These are phyloP conservation scores for Globisporangium paddicum DNA, from an alignment of 352 stramenopile genomes.

Conservation along the genomic window DNA sequence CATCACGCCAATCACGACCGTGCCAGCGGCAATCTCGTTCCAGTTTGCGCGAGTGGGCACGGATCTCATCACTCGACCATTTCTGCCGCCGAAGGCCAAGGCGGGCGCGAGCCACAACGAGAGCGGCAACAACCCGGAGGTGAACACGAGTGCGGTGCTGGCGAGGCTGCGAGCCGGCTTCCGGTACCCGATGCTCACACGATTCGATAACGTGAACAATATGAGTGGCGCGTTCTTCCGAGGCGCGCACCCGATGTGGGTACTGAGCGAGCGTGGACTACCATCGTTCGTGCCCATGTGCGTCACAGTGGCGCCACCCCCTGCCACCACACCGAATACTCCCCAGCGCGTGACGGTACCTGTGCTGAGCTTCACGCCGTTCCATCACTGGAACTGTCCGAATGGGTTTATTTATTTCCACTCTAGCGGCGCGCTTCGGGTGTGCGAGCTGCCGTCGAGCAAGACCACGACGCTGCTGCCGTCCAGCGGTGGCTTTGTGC, in stretches of 20 bases:
- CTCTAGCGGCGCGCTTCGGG: constrained; percentile 64
- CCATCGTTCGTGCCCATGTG: constrained; percentile 75
- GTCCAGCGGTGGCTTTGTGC: constrained; percentile 65
- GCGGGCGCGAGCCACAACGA: constrained; percentile 41
- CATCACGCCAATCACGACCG: constrained; percentile 13
- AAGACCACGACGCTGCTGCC: constrained; percentile 68
- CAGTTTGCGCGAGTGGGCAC: constrained; percentile 64
- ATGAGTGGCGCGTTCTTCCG: constrained; percentile 85
- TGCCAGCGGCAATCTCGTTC: constrained; percentile 26
- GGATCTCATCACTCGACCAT: constrained; percentile 75
- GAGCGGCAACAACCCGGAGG: constrained; percentile 39
- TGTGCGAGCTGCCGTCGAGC: constrained; percentile 76
- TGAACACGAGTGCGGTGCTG: constrained; percentile 63
- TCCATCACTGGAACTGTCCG: constrained; percentile 87
- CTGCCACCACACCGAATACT: constrained; percentile 15
- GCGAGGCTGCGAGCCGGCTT: constrained; percentile 74
- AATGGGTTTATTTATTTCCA: constrained; percentile 89
- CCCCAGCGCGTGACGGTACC: constrained; percentile 57
- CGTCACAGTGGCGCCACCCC: constrained; percentile 30
- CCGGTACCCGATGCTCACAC: constrained; percentile 82
- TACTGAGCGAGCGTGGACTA: constrained; percentile 61
- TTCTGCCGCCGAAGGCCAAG: constrained; percentile 56
- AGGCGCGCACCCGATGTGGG: constrained; percentile 80
- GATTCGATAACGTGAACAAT: constrained; percentile 80
- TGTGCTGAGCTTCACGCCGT: constrained; percentile 83